Percentiles rank a stretch among this genome's conserved stretches.
These are phyloP conservation scores for Kwoniella europaea DNA, from an alignment of 768 basidiomycete genomes.

Conservation along the genomic window DNA sequence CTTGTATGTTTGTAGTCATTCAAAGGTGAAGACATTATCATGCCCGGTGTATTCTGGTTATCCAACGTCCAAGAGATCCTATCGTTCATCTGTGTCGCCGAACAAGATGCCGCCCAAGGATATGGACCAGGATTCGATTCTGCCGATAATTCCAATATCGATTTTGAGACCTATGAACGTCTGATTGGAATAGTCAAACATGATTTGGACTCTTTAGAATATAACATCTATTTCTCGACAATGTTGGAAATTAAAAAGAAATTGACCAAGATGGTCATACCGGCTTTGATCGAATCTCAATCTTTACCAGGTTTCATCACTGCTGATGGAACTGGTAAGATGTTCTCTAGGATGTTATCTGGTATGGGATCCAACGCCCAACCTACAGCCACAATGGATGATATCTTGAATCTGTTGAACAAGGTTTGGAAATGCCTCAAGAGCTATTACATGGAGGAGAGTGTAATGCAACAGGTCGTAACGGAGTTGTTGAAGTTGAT, in stretches of 20 bases:
- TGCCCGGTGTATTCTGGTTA: slow-evolving; percentile 99
- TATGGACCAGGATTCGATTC: slow-evolving; percentile 91
- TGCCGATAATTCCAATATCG: slow-evolving; percentile 62
- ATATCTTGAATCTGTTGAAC: slow-evolving; percentile 92
- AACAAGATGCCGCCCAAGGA: slow-evolving; percentile 96
- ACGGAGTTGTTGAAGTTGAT: slow-evolving; percentile 94
- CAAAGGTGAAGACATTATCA: slow-evolving; percentile 88
- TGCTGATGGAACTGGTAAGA: slow-evolving; percentile 85
- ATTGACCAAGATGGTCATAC: slow-evolving; percentile 95
- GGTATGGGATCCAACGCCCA: slow-evolving; percentile 66
- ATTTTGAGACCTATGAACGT: slow-evolving; percentile 87
- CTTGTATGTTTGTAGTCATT: slow-evolving; percentile 61
- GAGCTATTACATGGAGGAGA: slow-evolving; percentile 98
- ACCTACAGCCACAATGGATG: slow-evolving; percentile 97
- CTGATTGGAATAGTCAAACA: slow-evolving; percentile 98
- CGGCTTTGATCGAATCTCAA: slow-evolving; percentile 97
- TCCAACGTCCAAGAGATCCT: slow-evolving; percentile 99
- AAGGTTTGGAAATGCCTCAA: slow-evolving; percentile 98
- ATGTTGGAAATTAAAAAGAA: slow-evolving; percentile 98
- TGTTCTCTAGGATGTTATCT: slow-evolving; percentile 91
- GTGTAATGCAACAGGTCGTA: slow-evolving; percentile 84
- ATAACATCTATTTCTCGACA: slow-evolving; percentile 99
- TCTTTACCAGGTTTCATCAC: slow-evolving; percentile 97
- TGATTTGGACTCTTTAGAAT: slow-evolving; percentile 96
- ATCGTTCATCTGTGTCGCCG: slow-evolving; percentile 98